Percentiles rank a stretch among this genome's conserved stretches.
phyloP scores from a whole-genome alignment of 192 early-diverging fungal genomes.

The Coemansia nantahalensis region DNA sequence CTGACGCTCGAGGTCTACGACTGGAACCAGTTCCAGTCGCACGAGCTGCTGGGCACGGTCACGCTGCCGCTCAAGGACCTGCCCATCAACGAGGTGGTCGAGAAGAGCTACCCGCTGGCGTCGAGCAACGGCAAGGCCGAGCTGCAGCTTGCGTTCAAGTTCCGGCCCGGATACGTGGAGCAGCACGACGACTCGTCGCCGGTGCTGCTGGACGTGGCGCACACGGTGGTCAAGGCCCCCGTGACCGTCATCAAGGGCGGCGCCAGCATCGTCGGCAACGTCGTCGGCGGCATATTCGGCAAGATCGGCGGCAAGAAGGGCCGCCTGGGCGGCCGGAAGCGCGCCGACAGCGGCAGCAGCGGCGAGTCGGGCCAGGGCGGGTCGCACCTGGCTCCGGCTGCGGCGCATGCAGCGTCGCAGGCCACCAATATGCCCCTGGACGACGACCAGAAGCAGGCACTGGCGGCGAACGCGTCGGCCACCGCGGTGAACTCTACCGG shows the following conservation, averaged over 20 bases:
- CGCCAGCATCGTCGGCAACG: slow-evolving; percentile 50
- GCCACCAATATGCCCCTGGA: slow-evolving; percentile 46
- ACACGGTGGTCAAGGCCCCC: slow-evolving; percentile 59
- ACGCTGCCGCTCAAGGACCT: slow-evolving; percentile 57
- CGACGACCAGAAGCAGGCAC: background rate
- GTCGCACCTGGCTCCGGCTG: slow-evolving; percentile 27
- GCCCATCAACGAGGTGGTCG: slow-evolving; percentile 52
- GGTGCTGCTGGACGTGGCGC: slow-evolving; percentile 55
- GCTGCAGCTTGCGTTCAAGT: slow-evolving; percentile 58
- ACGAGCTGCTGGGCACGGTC: slow-evolving; percentile 58
- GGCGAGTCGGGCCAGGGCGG: slow-evolving; percentile 5
- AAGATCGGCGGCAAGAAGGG: slow-evolving; percentile 42
- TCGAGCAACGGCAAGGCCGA: slow-evolving; percentile 40
- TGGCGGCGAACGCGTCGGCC: too few relatives aligned
- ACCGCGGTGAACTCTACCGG: background rate
- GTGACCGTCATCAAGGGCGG: slow-evolving; percentile 58
- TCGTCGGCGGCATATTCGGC: slow-evolving; percentile 41
- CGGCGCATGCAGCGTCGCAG: slow-evolving; percentile 17
- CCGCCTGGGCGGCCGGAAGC: slow-evolving; percentile 13
- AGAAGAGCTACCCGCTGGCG: slow-evolving; percentile 46
- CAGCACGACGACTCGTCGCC: slow-evolving; percentile 53
- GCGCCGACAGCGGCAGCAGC: slow-evolving; percentile 8
- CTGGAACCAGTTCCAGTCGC: slow-evolving; percentile 72
- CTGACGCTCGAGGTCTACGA: slow-evolving; percentile 69
- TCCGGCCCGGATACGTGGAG: slow-evolving; percentile 61